Conservation (phyloP, 352 stramenopile genomes). For the Pilasporangium apinafurcum region DNA sequence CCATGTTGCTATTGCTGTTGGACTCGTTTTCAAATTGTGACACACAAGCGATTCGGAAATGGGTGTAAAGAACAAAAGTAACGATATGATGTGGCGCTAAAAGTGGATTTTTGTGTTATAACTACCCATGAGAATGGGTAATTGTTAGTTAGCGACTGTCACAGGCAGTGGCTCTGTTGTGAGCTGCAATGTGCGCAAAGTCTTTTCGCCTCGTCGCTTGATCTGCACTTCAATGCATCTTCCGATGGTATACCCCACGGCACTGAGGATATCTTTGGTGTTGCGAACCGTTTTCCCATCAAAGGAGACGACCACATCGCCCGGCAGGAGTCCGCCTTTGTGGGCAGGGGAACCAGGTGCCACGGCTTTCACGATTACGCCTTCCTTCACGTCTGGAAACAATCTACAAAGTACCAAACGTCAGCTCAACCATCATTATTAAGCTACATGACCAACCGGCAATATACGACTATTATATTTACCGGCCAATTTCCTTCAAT, state of each 20-base stretch:
- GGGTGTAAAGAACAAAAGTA: constrained; percentile 8
- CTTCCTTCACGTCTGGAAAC: constrained; percentile 71
- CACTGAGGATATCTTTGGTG: constrained; percentile 70
- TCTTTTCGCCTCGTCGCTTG: constrained; percentile 47
- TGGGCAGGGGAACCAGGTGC: constrained; percentile 67
- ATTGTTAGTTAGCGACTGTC: too few relatives aligned
- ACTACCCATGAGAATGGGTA: too few relatives aligned
- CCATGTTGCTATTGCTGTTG: constrained; percentile 25
- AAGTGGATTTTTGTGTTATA: too few relatives aligned
- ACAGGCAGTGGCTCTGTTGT: constrained; percentile 61
- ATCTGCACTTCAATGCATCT: constrained; percentile 63
- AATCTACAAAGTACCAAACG: constrained; percentile 11
- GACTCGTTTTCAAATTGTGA: too few relatives aligned
- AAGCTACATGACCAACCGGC: not conserved
- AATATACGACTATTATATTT: not conserved
- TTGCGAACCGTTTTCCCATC: constrained; percentile 60
- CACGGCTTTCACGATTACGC: constrained; percentile 83
- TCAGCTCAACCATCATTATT: not conserved
- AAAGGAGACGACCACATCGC: constrained; percentile 75
- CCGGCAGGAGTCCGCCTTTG: constrained; percentile 62
- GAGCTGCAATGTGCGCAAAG: constrained; percentile 35
- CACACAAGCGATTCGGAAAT: too few relatives aligned
- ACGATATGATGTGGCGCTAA: constrained; percentile 3
- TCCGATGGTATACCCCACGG: constrained; percentile 67
- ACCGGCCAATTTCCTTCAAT: constrained; percentile 55